phyloP scores from a whole-genome alignment of 345 rosid species.

The Erodium maritimum region DNA sequence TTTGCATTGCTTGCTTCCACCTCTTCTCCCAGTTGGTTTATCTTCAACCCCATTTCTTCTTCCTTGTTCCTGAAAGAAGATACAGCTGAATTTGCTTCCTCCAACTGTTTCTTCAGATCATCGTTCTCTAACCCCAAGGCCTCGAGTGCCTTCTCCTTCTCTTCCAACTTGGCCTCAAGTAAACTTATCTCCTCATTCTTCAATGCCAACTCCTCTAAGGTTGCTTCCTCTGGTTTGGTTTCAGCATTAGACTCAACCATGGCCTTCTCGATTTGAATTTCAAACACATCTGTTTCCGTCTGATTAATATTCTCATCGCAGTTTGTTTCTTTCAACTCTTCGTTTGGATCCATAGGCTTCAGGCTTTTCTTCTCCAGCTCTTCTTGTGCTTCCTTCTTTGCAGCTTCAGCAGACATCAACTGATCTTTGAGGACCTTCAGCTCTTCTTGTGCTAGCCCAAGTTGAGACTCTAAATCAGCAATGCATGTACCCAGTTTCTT shows the following conservation, averaged over 20 bases:
- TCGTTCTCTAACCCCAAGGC: conserved; percentile 36
- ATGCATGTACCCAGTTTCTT: conserved; percentile 83
- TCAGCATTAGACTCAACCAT: conserved; percentile 15
- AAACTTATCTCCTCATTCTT: conserved; percentile 43
- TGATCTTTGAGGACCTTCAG: conserved; percentile 67
- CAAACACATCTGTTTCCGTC: conserved; percentile 7
- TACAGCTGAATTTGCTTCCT: conserved; percentile 24
- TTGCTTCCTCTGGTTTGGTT: conserved; percentile 15
- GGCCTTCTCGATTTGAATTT: conserved; percentile 23
- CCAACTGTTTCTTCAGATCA: conserved; percentile 42
- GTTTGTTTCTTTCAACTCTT: not conserved
- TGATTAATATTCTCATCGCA: too few relatives aligned
- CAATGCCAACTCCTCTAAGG: conserved; percentile 18
- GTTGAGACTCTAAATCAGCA: conserved; percentile 78
- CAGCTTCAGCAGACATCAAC: not conserved
- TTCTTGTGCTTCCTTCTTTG: not conserved
- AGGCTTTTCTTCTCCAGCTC: conserved; percentile 39
- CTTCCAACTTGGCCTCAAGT: conserved; percentile 47
- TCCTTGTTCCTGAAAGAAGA: conserved; percentile 32
- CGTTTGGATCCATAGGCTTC: conserved; percentile 20
- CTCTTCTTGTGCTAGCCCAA: conserved; percentile 87
- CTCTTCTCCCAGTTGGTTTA: conserved; percentile 44
- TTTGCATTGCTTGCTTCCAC: conserved; percentile 43
- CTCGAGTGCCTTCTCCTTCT: conserved; percentile 45
- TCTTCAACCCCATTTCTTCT: conserved; percentile 34